Base-by-base conservation (phyloP, 306 rosid genomes). In the Astragalus membranaceus region DNA sequence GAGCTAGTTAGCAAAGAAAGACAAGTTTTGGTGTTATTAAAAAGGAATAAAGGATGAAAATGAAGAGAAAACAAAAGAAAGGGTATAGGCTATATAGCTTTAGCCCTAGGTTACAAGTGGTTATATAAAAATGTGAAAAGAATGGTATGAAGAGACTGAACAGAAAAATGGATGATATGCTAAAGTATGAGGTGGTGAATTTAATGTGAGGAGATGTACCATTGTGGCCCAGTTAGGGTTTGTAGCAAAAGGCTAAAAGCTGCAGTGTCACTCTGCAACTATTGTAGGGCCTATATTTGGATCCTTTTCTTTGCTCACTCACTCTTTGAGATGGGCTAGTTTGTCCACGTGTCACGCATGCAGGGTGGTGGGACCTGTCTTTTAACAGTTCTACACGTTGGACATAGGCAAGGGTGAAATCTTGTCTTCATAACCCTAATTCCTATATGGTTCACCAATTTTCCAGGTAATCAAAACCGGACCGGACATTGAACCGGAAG, bases 141-240 rank as follows among this genome's bases (percentile, higher is more conserved):
- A 67, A 57, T 16, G 33, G 0, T 69, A 67, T 33, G 76, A 74
- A 26, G 2, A 32, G 48, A 43, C 26, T 57, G 79, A 70, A 61
- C 9, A 62, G 46, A 49, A 72, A 68, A 56, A 54, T 32, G 60
- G 67, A 69, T 77, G 82, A 75, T 37, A 69, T 75, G 86, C 26
- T 8, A n/a, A 46, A 61, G 44, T 8, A 53, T 39, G 72, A 62
- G 86, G 81, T 79, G 77, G 79, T 83, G 91, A 88, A 86, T 88
- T 90, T 80, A 88, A 90, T 86, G 95, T 20, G 64, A 59, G 80
- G 78, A 6, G 26, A 5, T 52, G 96, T 72, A 81, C 79, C 55
- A 36, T 13, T 74, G 91, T 88, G 95, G 89, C 74, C 79, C 81
- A 51, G 67, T 83, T 79, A 69, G 85, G 96, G 84, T 82, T 82